Base-by-base conservation (phyloP, 1,284 basidiomycete genomes). In the Cutaneotrichosporon arboriforme region DNA sequence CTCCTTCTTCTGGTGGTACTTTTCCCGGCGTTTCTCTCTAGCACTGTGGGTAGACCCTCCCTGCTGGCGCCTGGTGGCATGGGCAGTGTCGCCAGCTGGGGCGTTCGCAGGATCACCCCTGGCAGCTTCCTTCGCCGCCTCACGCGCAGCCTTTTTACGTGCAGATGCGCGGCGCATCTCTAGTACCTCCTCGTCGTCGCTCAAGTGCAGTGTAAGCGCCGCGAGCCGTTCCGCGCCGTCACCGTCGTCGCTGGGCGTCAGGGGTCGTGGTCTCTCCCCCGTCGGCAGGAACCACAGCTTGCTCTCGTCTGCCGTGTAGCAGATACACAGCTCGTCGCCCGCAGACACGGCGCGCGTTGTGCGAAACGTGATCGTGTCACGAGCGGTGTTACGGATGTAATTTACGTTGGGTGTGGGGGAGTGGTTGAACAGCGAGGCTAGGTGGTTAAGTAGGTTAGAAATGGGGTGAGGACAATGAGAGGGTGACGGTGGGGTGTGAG, bases 391-490 rank as follows among this genome's bases (percentile, higher is more conserved):
- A 33, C 67, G 63, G 43, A 70, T 60, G 46, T 69, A 77, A 49
- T 69, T 74, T 51, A 76, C 73, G 57, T 76, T 77, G 2, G 75
- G 75, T 4, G 54, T 52, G 0, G 71, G 57, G 36, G 74, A 75
- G 51, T 77, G 75, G 52, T 77, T 77, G 64, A 77, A 77, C 34
- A 77, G 62, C 2, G 68, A 72, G 9, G 72, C 74, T 76, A 10
- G 26, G 26, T 31, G 5, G 26, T 31, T 5, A 10, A 5, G 26
- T 31, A 31, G 26, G 7, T 5, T 31, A 31, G 26, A 10, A 10
- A 10, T 31, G 10, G 26, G 7, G 26, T 31, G 5, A 31, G 26
- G 26, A 31, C 10, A 10, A 31, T 7, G 10, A 31, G 26, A 7
- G 10, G 10, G 26, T 31, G 26, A n/a, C n/a, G 26, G 26, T 31